Percentiles rank a stretch among this genome's conserved stretches.
These are phyloP conservation scores for Hypoxylon sp. DNA, from an alignment of 2,329 filamentous ascomycete genomes.

Conservation along the genomic window DNA sequence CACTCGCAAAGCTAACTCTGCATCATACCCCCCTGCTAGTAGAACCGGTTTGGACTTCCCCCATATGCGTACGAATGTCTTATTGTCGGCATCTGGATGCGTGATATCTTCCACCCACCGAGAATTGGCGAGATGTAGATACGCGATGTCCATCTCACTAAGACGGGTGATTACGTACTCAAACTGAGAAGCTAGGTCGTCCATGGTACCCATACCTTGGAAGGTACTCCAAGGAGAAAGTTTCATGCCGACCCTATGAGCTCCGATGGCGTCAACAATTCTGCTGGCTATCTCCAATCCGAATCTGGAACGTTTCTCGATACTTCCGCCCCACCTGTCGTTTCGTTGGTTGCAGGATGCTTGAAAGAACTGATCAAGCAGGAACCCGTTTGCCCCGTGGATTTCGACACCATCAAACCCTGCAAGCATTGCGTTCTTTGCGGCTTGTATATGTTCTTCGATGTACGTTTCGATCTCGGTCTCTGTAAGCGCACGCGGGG, in stretches of 20 bases:
- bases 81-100: slow-evolving; percentile 58
- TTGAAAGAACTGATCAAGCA: slow-evolving; percentile 71
- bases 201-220: slow-evolving; percentile 69
- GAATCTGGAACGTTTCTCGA: slow-evolving; percentile 69
- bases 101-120: slow-evolving; percentile 54
- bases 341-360: slow-evolving; percentile 68
- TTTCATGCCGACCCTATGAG: slow-evolving; percentile 53
- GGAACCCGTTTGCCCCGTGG: slow-evolving; percentile 63
- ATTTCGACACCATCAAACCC: slow-evolving; percentile 77
- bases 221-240: slow-evolving; percentile 61
- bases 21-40: slow-evolving; percentile 61
- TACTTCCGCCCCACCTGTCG: slow-evolving; percentile 69
- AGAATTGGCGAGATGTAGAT: slow-evolving; percentile 70
- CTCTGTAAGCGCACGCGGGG: slow-evolving; percentile 71
- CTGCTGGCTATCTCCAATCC: slow-evolving; percentile 67
- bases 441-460: slow-evolving; percentile 69
- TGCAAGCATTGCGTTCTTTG: slow-evolving; percentile 69
- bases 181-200: slow-evolving; percentile 71
- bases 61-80: slow-evolving; percentile 60
- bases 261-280: slow-evolving; percentile 66
- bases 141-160: slow-evolving; percentile 67
- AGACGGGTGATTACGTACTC: slow-evolving; percentile 65
- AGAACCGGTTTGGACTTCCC: slow-evolving; percentile 61
- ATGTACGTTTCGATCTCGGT: slow-evolving; percentile 77
- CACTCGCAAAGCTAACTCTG: slow-evolving; percentile 56